Evolutionary conservation across 2,329 filamentous ascomycete species (phyloP).

Genomic region (Triangularia setosa): DNA sequence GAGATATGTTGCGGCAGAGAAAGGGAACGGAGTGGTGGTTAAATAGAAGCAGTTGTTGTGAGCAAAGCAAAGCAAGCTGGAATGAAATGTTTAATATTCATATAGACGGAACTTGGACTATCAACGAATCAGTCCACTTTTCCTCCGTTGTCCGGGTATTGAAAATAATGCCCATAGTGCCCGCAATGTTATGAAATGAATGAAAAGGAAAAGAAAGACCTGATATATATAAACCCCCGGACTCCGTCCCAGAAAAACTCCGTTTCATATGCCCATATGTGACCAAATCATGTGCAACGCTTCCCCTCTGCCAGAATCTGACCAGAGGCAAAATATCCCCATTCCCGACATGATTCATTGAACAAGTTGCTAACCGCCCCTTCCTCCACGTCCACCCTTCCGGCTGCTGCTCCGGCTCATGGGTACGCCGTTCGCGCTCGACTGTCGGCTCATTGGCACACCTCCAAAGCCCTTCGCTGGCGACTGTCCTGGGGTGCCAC

Average conservation of each 20-base stretch:
- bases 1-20: too few relatives aligned
- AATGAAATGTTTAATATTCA: neutral
- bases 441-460: slow-evolving; percentile 54
- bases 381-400: slow-evolving; percentile 36
- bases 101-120: neutral
- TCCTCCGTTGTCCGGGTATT: slow-evolving; percentile 16
- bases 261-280: slow-evolving; percentile 4
- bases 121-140: neutral
- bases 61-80: neutral
- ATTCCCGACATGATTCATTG: neutral
- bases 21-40: too few relatives aligned
- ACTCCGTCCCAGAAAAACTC: neutral
- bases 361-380: slow-evolving; percentile 13
- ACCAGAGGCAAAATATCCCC: neutral
- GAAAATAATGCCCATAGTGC: slow-evolving; percentile 9
- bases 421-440: slow-evolving; percentile 36
- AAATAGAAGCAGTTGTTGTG: too few relatives aligned
- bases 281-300: neutral
- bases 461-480: slow-evolving; percentile 41
- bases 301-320: neutral
- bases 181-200: neutral
- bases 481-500: slow-evolving; percentile 30
- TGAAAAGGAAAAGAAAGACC: neutral
- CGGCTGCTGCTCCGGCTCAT: slow-evolving; percentile 43
- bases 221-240: neutral